Base-by-base conservation (phyloP, 768 basidiomycete species). In the Collybiopsis luxurians region DNA sequence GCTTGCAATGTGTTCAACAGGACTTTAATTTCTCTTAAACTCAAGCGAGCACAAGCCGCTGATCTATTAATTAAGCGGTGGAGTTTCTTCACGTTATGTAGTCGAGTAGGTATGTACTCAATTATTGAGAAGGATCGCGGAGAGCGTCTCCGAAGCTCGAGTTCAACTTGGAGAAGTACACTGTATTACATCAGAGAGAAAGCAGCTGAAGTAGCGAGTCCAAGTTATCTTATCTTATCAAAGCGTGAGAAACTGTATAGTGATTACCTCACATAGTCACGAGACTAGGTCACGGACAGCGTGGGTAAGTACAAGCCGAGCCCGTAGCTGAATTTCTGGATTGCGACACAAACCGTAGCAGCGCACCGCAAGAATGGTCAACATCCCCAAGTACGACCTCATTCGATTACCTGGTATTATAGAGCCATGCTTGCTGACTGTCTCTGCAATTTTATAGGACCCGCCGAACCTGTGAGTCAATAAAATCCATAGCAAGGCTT, bases 391-490 rank as follows among this genome's bases (percentile, higher is more conserved):
- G 92, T 92, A 65, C 65, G 90, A 45, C 82, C 24, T 42, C 17
- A 30, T 21, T 38, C n/a, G 5, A 19, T 12, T 23, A n/a, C 40
- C 13, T 45, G 44, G 1, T 45, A 34, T 43, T 19, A 46, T 43
- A 0, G 27, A 17, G 43, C 55, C 38, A 59, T 24, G 39, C 60
- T 69, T 55, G 65, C 59, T 57, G 1, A 60, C 54, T 31, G 50
- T 38, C 17, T 57, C 55, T 64, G 39, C 26, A 40, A 59, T 12
- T 46, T 78, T 26, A 19, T 56, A 88, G 94, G 80, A 97, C 95
- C 68, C 92, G 95, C 78, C 85, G 94, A 77, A 98, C 95, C 67
- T 97, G 94, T 95, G 75, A 87, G 93, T 82, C 64, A 59, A 53
- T 46, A n/a, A n/a, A n/a, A n/a, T 26, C 34, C 44, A 43, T 27